These are phyloP conservation scores for Malassezia vespertilionis DNA, from an alignment of 1,284 basidiomycete genomes.

Conservation along the genomic window DNA sequence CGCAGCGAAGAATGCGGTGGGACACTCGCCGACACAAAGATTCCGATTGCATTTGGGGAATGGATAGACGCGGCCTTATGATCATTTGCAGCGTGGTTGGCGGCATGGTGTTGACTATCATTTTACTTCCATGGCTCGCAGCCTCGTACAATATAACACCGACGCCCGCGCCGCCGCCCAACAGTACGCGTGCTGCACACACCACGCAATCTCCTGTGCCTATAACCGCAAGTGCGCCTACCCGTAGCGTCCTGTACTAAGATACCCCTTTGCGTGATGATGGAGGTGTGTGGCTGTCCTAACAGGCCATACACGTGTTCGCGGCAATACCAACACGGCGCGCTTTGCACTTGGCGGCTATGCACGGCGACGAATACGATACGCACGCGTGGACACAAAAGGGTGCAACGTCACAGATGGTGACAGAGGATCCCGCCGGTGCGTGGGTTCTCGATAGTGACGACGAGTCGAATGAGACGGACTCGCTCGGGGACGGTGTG, in stretches of 20 bases:
- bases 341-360: neutral
- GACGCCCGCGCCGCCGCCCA: neutral
- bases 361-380: neutral
- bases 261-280: no score
- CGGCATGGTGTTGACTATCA: conserved; percentile 2
- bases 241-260: no score
- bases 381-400: neutral
- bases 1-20: no score
- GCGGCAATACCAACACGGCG: conserved; percentile 12
- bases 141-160: neutral
- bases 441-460: conserved; percentile 9
- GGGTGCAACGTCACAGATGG: no score
- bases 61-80: no score
- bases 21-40: no score
- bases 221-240: no score
- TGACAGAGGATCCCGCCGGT: neutral
- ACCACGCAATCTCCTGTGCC: no score
- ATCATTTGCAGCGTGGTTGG: neutral
- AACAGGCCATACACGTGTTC: conserved; percentile 1
- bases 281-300: conserved; percentile 3
- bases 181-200: neutral
- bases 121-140: conserved; percentile 13
- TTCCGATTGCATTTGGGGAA: no score
- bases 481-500: conserved; percentile 4
- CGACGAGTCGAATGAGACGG: neutral